These are phyloP conservation scores for Echeveria elegans DNA, from an alignment of 164 flowering plant genomes.

Conservation along the genomic window DNA sequence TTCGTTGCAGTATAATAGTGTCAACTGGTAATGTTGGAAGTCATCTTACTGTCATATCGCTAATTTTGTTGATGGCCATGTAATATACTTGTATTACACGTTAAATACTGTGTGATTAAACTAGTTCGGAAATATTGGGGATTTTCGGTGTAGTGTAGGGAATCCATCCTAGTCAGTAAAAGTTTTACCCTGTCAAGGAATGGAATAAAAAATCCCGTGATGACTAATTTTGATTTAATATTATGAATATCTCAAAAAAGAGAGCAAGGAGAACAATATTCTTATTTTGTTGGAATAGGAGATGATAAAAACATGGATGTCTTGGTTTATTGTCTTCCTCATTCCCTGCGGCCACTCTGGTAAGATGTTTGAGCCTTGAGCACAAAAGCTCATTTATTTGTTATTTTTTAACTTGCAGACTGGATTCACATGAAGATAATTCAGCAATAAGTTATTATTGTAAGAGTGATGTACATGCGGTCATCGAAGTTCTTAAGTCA, in stretches of 20 bases:
- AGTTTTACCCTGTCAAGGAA: too few relatives aligned
- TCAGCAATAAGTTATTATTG: conserved; percentile 43
- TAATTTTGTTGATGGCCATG: neutral
- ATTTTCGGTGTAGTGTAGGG: too few relatives aligned
- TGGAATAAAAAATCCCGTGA: too few relatives aligned
- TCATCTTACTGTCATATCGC: neutral
- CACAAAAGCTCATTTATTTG: conserved; percentile 9
- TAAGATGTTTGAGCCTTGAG: conserved; percentile 2
- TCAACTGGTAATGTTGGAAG: neutral
- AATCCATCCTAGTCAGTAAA: too few relatives aligned
- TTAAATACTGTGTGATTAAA: too few relatives aligned
- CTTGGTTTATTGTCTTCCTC: neutral
- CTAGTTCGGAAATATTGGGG: too few relatives aligned
- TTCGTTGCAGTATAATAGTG: neutral
- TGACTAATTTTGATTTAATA: too few relatives aligned
- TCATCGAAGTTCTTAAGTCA: conserved; percentile 54
- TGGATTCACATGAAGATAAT: conserved; percentile 43
- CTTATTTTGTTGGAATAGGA: neutral
- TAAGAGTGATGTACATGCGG: conserved; percentile 44
- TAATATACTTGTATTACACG: neutral
- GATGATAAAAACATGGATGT: neutral
- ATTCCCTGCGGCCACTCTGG: neutral
- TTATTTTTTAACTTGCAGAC: conserved; percentile 45
- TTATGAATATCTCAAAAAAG: too few relatives aligned
- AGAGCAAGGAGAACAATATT: neutral